Percentiles rank a stretch among this genome's conserved stretches.
phyloP scores from a whole-genome alignment of 2,329 filamentous ascomycete species.

The Lecanosticta acicola region DNA sequence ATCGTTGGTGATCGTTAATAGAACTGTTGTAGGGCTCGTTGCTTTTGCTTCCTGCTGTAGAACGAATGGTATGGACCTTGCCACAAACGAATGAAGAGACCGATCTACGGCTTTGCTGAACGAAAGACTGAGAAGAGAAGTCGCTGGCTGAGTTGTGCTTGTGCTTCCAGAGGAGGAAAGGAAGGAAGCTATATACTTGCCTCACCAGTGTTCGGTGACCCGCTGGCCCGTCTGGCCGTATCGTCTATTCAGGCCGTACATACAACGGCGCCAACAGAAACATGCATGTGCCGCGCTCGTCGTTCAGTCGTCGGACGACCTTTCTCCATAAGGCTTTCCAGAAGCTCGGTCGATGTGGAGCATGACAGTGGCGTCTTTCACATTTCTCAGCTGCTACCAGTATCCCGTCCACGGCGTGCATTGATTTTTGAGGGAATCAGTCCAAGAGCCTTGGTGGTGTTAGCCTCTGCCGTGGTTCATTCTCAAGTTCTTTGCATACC shows the following conservation, averaged over 20 bases:
- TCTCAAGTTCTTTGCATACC: neutral
- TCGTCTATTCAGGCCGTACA: slow-evolving; percentile 13
- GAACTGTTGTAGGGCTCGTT: slow-evolving; percentile 1
- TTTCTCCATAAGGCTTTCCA: slow-evolving; percentile 8
- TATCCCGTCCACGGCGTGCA: neutral
- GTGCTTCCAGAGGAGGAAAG: neutral
- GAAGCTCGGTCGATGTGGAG: no score
- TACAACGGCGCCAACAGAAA: slow-evolving; percentile 14
- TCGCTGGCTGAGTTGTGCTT: slow-evolving; percentile 1
- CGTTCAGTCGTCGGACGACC: slow-evolving; percentile 6
- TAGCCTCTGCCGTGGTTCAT: neutral
- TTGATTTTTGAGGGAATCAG: neutral
- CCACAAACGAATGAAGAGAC: slow-evolving; percentile 12
- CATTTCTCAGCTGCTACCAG: neutral
- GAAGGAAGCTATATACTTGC: slow-evolving; percentile 5
- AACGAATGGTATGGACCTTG: slow-evolving; percentile 10
- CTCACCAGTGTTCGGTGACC: neutral
- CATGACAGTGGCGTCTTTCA: neutral
- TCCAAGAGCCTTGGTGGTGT: neutral
- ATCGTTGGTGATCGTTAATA: slow-evolving; percentile 7
- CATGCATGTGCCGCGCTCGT: slow-evolving; percentile 6
- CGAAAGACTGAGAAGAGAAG: slow-evolving; percentile 4
- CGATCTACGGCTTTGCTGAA: slow-evolving; percentile 10
- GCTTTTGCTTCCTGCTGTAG: slow-evolving; percentile 4
- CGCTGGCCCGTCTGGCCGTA: slow-evolving; percentile 5